Percentiles rank a stretch among this genome's conserved stretches.
phyloP scores from a whole-genome alignment of 2,329 filamentous ascomycete species.

The Fusarium sp. region DNA sequence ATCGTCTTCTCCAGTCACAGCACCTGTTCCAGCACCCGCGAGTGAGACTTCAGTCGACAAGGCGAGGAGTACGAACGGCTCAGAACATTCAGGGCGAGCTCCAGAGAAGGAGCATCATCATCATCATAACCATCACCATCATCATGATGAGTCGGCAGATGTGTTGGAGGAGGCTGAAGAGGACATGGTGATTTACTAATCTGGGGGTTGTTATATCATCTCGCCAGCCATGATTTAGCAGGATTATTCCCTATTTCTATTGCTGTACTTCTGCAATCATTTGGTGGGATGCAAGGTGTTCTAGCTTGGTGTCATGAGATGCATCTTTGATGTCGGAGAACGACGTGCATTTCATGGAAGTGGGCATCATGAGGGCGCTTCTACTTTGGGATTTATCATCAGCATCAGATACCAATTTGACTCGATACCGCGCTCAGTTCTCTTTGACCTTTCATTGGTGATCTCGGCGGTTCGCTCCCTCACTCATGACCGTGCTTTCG shows the following conservation, averaged over 20 bases:
- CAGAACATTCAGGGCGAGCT: slow-evolving; percentile 9
- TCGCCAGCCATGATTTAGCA: background rate
- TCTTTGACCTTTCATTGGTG: background rate
- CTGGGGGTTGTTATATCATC: background rate
- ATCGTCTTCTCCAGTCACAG: slow-evolving; percentile 18
- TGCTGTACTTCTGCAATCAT: background rate
- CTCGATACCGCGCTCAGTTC: slow-evolving; percentile 20
- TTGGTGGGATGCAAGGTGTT: background rate
- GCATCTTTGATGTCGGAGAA: background rate
- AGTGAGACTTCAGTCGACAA: slow-evolving; percentile 22
- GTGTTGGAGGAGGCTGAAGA: slow-evolving; percentile 87
- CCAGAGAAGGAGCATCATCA: slow-evolving; percentile 27
- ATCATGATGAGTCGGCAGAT: slow-evolving; percentile 78
- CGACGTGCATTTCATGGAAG: background rate
- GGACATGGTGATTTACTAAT: slow-evolving; percentile 90
- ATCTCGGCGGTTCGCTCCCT: background rate
- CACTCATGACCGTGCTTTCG: background rate
- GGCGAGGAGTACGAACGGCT: slow-evolving; percentile 6
- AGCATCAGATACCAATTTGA: slow-evolving; percentile 8
- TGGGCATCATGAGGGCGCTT: slow-evolving; percentile 7
- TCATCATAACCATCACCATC: slow-evolving; percentile 43
- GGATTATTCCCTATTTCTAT: background rate
- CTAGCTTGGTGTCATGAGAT: background rate
- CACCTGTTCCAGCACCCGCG: slow-evolving; percentile 24
- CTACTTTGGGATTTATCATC: slow-evolving; percentile 8